Percentiles rank a stretch among this genome's conserved stretches.
phyloP scores from a whole-genome alignment of 805 yeast species.

The Lipomyces orientalis region DNA sequence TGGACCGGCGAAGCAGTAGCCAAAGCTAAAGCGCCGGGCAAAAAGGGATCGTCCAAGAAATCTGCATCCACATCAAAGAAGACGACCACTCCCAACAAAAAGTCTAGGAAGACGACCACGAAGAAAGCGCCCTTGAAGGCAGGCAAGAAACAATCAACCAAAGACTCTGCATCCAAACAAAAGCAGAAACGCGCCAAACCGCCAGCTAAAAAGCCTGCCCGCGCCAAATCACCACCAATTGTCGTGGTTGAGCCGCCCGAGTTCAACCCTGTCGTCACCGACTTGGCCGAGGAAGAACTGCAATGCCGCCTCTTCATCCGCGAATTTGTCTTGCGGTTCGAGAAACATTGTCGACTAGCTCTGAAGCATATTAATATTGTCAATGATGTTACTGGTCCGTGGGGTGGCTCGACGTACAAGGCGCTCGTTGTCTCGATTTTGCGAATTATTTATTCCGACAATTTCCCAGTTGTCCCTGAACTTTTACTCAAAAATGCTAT shows the following conservation, averaged over 20 bases:
- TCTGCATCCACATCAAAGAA: slow-evolving; percentile 9
- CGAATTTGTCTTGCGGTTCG: slow-evolving; percentile 49
- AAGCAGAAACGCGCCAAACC: slow-evolving; percentile 19
- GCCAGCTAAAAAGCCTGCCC: slow-evolving; percentile 21
- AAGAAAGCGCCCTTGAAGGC: slow-evolving; percentile 13
- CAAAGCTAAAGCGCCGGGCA: slow-evolving; percentile 9
- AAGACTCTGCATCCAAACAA: slow-evolving; percentile 1
- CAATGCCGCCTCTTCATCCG: slow-evolving; percentile 47
- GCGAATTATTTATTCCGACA: slow-evolving; percentile 44
- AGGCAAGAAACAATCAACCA: slow-evolving; percentile 8
- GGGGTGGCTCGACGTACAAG: slow-evolving; percentile 48
- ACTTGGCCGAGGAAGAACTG: slow-evolving; percentile 40
- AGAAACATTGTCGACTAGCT: slow-evolving; percentile 47
- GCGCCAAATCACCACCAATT: slow-evolving; percentile 29
- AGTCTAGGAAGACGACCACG: background rate
- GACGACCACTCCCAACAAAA: background rate
- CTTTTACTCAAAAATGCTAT: slow-evolving; percentile 40
- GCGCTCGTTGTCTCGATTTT: slow-evolving; percentile 44
- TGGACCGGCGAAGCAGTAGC: background rate
- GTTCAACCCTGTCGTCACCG: slow-evolving; percentile 40
- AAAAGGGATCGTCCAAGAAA: slow-evolving; percentile 10
- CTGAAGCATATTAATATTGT: slow-evolving; percentile 44
- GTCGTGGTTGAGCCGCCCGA: slow-evolving; percentile 41
- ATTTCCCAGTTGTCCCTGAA: slow-evolving; percentile 39
- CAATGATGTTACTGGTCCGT: slow-evolving; percentile 47